Base-by-base conservation (phyloP, 2,329 filamentous ascomycete species). In the Fonsecaea pedrosoi region DNA sequence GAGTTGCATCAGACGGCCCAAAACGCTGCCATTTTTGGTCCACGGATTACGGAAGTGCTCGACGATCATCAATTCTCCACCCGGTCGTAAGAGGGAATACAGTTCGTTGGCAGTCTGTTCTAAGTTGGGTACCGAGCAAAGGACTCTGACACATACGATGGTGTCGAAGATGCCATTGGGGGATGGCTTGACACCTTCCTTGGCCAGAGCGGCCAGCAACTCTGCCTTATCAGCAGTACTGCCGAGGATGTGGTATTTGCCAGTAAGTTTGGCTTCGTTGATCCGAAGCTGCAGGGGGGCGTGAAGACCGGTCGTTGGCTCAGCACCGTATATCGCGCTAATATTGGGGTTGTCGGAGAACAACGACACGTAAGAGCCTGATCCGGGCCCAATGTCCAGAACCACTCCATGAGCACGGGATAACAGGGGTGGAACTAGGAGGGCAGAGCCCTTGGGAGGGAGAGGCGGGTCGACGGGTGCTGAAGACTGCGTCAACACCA, bases 21-120 rank as follows among this genome's bases (percentile, higher is more conserved):
- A 6, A 10, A 82, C 12, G 40, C 79, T 82, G 5, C 83, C 84
- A 70, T 78, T 80, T 53, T 77, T 76, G n/a, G 75, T 78, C 81
- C 82, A 85, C 1, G 82, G 80, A 71, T 85, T 86, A 30, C 77
- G 80, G 12, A 86, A 82, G 76, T 88, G 86, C 74, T 87, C 86
- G 60, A 80, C 83, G 32, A 87, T 77, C 18, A 87, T 75, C 76
- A 87, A 74, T 62, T 83, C 76, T 0, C 86, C 86, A 1, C 86
- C 85, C 0, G 85, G 85, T 66, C 82, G 83, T 45, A 87, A 73
- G 66, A 87, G 72, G 0, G 71, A 71, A 72, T 86, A 86, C 42
- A 87, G 69, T 1, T 81, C 79, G 1, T 74, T 72, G 15, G 82
- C 77, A 2, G 83, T 84, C 58, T 78, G 75, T 56, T 82, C 77